These are phyloP conservation scores for Lomentospora prolificans DNA, from an alignment of 2,329 filamentous ascomycete genomes.

Conservation along the genomic window DNA sequence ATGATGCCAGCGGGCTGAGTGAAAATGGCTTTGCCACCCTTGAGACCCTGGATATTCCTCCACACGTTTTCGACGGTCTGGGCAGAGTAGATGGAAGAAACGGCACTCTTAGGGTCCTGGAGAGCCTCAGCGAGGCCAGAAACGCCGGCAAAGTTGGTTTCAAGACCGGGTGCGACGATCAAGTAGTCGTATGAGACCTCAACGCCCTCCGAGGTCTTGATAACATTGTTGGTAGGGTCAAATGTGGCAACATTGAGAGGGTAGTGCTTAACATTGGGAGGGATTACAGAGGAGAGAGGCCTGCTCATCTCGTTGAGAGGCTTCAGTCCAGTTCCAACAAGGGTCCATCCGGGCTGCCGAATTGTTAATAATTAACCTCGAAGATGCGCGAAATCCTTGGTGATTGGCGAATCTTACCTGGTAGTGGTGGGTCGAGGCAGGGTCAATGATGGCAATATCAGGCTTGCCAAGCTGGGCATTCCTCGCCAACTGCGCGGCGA, in stretches of 20 bases:
- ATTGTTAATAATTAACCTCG: no score
- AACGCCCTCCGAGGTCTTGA: slow-evolving; percentile 24
- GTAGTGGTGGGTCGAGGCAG: slow-evolving; percentile 5
- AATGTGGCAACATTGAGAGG: slow-evolving; percentile 22
- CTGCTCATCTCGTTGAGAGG: slow-evolving; percentile 17
- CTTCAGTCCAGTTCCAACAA: slow-evolving; percentile 26
- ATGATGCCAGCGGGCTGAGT: slow-evolving; percentile 27
- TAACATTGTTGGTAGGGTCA: slow-evolving; percentile 23
- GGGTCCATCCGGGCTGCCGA: slow-evolving; percentile 26
- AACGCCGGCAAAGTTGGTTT: slow-evolving; percentile 24
- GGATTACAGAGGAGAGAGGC: slow-evolving; percentile 21
- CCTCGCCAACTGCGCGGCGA: slow-evolving; percentile 14
- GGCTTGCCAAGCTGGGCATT: slow-evolving; percentile 3
- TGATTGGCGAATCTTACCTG: slow-evolving; percentile 11
- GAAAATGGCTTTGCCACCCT: slow-evolving; percentile 26
- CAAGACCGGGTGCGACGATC: slow-evolving; percentile 25
- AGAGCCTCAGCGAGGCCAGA: slow-evolving; percentile 24
- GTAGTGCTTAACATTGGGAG: slow-evolving; percentile 24
- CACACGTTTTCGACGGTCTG: slow-evolving; percentile 24
- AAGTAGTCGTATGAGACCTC: slow-evolving; percentile 27
- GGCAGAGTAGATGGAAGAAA: slow-evolving; percentile 28
- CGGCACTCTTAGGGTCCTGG: slow-evolving; percentile 20
- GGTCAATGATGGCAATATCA: slow-evolving; percentile 8
- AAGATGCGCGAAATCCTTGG: no score
- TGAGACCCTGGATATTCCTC: slow-evolving; percentile 23